These are phyloP conservation scores for Suillus fuscotomentosus DNA, from an alignment of 768 basidiomycete genomes.

Conservation along the genomic window DNA sequence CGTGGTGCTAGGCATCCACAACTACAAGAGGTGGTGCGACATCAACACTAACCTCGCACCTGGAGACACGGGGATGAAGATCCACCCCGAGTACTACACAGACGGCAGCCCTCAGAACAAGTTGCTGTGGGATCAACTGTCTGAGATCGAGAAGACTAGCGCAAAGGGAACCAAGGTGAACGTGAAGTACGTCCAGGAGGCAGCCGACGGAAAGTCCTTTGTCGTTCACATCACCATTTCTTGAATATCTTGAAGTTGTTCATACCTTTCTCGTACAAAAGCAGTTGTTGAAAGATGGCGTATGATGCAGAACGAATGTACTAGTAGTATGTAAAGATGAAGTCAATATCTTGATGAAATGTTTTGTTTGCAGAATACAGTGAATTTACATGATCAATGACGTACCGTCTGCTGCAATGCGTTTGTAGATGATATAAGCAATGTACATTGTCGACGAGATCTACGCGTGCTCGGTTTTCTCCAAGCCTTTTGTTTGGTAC, in stretches of 20 bases:
- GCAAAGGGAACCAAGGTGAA: neutral
- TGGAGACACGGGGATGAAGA: conserved; percentile 20
- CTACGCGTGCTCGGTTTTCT: no score
- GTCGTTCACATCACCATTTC: neutral
- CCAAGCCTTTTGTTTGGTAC: no score
- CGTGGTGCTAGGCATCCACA: conserved; percentile 37
- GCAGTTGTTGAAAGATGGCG: neutral
- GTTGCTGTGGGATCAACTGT: neutral
- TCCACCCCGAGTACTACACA: conserved; percentile 16
- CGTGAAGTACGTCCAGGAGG: neutral
- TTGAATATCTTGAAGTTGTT: neutral
- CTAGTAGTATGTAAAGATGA: no score
- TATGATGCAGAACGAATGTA: no score
- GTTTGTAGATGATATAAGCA: no score
- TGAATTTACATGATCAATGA: no score
- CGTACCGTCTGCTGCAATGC: no score
- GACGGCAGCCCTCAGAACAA: neutral
- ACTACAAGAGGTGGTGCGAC: conserved; percentile 39
- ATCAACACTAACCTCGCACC: conserved; percentile 30
- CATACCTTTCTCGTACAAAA: neutral
- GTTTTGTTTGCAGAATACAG: no score
- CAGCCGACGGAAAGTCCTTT: neutral
- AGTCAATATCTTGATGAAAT: no score
- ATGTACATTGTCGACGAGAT: no score
- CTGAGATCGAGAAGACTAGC: neutral